Evolutionary conservation across 2,329 filamentous ascomycete genomes (phyloP), one percentile per base, ranked within the genome.

Genomic region (Nemania abortiva): DNA sequence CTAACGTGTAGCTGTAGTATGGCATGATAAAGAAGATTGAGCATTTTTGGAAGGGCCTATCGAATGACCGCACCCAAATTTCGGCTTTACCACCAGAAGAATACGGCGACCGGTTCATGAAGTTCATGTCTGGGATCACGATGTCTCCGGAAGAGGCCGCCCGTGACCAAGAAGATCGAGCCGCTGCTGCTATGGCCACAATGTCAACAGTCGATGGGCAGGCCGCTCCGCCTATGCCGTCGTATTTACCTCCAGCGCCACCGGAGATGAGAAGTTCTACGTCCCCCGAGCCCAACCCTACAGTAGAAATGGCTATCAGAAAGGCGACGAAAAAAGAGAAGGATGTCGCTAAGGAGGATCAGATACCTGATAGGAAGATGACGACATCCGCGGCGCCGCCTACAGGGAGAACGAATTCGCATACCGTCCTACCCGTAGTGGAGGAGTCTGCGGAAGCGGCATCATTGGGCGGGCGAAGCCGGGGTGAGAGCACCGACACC

Each of bases 41-140:
- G 81, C 91, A 98, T 81, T 96, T 98, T 82, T 96, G 95, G 91
- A 99, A 99, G 84, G 95, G 96, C 45, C 84, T 98, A 68, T 93
- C 91, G 2, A 88, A 90, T 75, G 92, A 96, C 75, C 91, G 93
- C 75, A 90, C 88, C 39, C 91, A 98, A 78, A 98, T 99, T 70
- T 98, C 95, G 0, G 94, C 96, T 1, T 91, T 98, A 27, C 93
- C 95, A 0, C 95, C 96, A 0, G 89, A 94, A 70, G 88, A 93
- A 66, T 99, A 99, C 76, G 96, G 96, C 31, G 94, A 98, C 67
- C 91, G 96, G 5, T 99, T 99, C 80, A 88, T 97, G 79, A 92
- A 92, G 73, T 99, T 99, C 79, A 95, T 99, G 77, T 91, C 91
- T 58, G 91, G 92, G 45, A 91, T 97, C 72, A 98, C 96, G 22